Evolutionary conservation across 768 basidiomycete species (phyloP), one percentile per base, ranked within the genome.

Genomic region (Boletales sp.): DNA sequence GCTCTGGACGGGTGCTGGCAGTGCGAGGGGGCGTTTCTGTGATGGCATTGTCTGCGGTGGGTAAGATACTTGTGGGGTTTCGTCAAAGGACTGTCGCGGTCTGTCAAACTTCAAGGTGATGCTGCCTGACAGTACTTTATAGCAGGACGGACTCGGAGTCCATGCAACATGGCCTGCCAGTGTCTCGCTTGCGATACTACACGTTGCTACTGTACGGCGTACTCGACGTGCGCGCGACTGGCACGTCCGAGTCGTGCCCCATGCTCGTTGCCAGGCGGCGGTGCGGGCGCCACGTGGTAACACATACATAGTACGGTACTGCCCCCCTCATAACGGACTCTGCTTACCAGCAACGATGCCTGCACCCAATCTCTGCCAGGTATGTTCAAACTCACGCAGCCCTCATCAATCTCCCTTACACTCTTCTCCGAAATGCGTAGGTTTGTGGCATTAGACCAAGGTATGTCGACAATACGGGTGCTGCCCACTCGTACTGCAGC

Each of bases 401-500:
- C 43, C 9, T 58, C 47, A 53, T 52, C 50, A 45, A 47, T 40
- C 13, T 21, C 50, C 51, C 57, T 45, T 9, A 47, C 38, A 32
- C 14, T 30, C 41, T 35, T 19, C 15, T 36, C 47, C 49, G 57
- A 43, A 35, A 52, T 45, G 47, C 2, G 30, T 54, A 84, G 83
- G 74, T 74, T 50, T 85, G 83, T 65, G 76, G 79, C 13, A 71
- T 71, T 51, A 82, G 75, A 62, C 80, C 82, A 13, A 84, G 80
- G 69, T 84, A 76, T 61, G 65, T 81, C n/a, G 83, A 83, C 56
- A 30, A 60, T n/a, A 74, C 77, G 52, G 83, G 83, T 15, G 65
- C 72, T 53, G 73, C 73, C 53, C 81, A 84, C 57, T 73, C 77
- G 30, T 85, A 78, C 61, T 84, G 83, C 58, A 74, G 83, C 56